Base-by-base conservation (phyloP, 768 basidiomycete species). In the Mrakia blollopis region DNA sequence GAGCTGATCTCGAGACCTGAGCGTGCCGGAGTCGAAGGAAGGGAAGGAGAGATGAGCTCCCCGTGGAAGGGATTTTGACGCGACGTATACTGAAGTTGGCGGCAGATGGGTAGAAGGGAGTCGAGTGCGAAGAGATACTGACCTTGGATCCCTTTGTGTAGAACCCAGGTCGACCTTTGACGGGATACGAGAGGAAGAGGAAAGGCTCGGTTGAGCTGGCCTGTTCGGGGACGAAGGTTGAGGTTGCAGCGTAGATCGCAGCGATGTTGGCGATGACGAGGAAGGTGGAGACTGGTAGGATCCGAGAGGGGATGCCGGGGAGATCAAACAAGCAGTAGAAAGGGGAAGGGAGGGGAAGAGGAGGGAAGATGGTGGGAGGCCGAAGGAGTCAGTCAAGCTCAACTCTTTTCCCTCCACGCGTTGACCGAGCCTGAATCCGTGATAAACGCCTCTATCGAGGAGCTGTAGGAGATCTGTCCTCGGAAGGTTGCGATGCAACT, bases 191-290 rank as follows among this genome's bases (percentile, higher is more conserved):
- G 47, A 71, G 21, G 70, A 71, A 54, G 50, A 71, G 44, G 50
- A 71, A 71, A 8, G 50, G 44, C 10, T 32, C 28, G 14, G 70
- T 44, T 3, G 50, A 44, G 70, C 44, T 71, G 9, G 9, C 39
- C 11, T 44, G 18, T 16, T 50, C 23, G 7, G 70, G 70, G 5
- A 71, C 39, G 70, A 71, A 71, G 13, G 28, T 50, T 8, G 70
- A 50, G 25, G 50, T 44, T 1, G 70, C 50, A 11, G 35, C 13
- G 28, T 50, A 25, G 70, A 71, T 71, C 7, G 70, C 44, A 3
- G 44, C 41, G 50, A 71, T 52, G 70, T 54, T 71, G 70, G 50
- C 44, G 50, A 71, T 23, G 10, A 71, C 44, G 30, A 71, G 30
- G 30, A 71, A 71, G 10, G 70, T 71, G 10, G 70, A 71, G 3